Conservation (phyloP, 257 asterid genomes). For the Salvia miltiorrhiza region DNA sequence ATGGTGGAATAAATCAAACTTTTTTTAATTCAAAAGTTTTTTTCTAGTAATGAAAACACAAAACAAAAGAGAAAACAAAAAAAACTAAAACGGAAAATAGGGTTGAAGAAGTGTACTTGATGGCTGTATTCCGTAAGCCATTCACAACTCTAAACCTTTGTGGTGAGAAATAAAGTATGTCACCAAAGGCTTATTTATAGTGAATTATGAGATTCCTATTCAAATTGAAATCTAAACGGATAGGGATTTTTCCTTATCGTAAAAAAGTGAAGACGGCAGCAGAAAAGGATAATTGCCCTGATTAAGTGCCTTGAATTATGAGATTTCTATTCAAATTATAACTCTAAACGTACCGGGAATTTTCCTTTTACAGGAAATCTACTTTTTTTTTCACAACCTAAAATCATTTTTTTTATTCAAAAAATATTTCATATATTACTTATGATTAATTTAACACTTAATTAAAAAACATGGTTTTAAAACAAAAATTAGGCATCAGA, state of each 20-base stretch:
- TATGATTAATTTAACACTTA: too few species aligned
- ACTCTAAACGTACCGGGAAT: not conserved
- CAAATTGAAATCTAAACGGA: not conserved
- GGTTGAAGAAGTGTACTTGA: not conserved
- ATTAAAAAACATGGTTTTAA: too few species aligned
- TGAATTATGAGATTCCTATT: conserved; percentile 10
- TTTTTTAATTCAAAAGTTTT: too few species aligned
- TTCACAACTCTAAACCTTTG: not conserved
- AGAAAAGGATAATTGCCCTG: not conserved
- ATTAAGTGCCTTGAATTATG: not conserved
- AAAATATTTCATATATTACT: too few species aligned
- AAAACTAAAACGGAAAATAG: not conserved
- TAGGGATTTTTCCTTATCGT: not conserved
- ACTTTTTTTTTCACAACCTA: too few species aligned
- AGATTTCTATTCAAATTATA: conserved; percentile 15
- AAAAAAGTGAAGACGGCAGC: too few species aligned
- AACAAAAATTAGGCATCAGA: too few species aligned
- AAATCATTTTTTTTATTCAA: too few species aligned
- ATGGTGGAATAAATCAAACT: too few species aligned
- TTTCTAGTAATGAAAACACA: too few species aligned
- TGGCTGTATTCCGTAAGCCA: not conserved
- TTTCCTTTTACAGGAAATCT: conserved; percentile 4
- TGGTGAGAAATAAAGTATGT: not conserved
- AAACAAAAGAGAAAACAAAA: too few species aligned
- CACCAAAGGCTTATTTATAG: conserved; percentile 11